Evolutionary conservation across 768 basidiomycete species (phyloP), one percentile per base, ranked within the genome.

Genomic region (Roridomyces roridus): DNA sequence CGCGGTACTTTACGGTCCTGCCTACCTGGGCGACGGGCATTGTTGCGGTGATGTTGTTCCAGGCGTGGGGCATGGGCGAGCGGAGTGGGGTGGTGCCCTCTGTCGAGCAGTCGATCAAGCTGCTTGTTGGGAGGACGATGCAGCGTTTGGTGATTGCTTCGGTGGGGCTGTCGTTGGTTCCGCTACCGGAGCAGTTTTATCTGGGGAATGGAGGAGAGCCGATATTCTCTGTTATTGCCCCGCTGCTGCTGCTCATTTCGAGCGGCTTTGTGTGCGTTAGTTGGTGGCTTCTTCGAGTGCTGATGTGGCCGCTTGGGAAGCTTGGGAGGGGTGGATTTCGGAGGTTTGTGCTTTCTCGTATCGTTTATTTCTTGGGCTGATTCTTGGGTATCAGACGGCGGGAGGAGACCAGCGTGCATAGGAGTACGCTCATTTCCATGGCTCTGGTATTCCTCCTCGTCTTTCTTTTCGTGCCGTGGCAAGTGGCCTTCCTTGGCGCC

Each of bases 401-500:
- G 21, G 77, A 80, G 57, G 72, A 72, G 23, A 46, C 62, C 6
- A 70, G 77, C 23, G 71, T 82, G 43, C 77, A 75, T 28, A 74
- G 78, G 57, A 77, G 77, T 64, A 84, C 82, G 4, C 25, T 87
- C 23, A 37, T 86, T 6, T 89, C 89, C 6, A 82, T 93, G 69
- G 60, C 68, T 7, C 45, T 88, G 18, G 80, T 95, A 29, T 79
- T 88, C 46, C 60, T 81, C 15, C 73, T 88, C n/a, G 86, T 95
- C 35, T 82, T 88, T 55, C 60, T 91, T 35, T 74, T 94, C 48
- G 77, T 96, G n/a, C 95, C 95, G 0, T 94, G 92, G 85, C 95
- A 97, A 72, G 90, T 96, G 10, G 94, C 90, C 5, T 95, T 90
- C 72, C 79, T 96, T 21, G 87, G 91, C 18, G 87, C 87, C 62